Percentiles rank a stretch among this genome's conserved stretches.
phyloP scores from a whole-genome alignment of 805 yeast genomes.

The Vanderwaltozyma tropicalis region DNA sequence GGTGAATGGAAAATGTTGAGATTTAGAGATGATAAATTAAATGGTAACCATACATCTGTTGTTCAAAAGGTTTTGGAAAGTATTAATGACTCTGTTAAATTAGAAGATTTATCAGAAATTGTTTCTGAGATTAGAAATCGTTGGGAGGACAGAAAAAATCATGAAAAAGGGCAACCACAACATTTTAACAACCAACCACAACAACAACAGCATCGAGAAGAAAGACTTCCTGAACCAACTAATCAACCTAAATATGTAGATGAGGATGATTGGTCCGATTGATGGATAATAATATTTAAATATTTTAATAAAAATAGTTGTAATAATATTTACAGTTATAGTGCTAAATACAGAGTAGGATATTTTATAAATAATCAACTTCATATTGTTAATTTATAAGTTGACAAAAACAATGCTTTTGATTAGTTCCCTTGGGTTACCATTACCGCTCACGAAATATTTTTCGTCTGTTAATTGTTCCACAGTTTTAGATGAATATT shows the following conservation, averaged over 20 bases:
- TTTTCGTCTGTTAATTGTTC: slow-evolving; percentile 37
- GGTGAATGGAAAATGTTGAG: slow-evolving; percentile 77
- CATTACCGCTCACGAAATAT: slow-evolving; percentile 51
- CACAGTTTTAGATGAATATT: slow-evolving; percentile 22
- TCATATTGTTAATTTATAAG: neutral
- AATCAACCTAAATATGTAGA: slow-evolving; percentile 23
- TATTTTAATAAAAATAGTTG: neutral
- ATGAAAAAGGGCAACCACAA: slow-evolving; percentile 3
- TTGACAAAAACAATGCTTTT: slow-evolving; percentile 25
- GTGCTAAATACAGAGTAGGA: neutral
- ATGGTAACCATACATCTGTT: slow-evolving; percentile 75
- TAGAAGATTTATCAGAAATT: slow-evolving; percentile 58
- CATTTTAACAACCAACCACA: neutral
- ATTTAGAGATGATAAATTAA: slow-evolving; percentile 84
- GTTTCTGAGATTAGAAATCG: slow-evolving; percentile 44
- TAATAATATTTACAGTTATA: slow-evolving; percentile 9
- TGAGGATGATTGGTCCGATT: slow-evolving; percentile 28
- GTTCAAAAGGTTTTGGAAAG: slow-evolving; percentile 76
- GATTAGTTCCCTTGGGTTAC: slow-evolving; percentile 48
- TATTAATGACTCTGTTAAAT: slow-evolving; percentile 75
- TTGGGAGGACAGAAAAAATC: slow-evolving; percentile 51
- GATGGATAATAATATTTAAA: slow-evolving; percentile 1
- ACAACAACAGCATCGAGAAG: neutral
- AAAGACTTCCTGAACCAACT: slow-evolving; percentile 2
- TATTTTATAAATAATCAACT: neutral